Evolutionary conservation across 2,329 filamentous ascomycete species (phyloP), one percentile per base, ranked within the genome.

Genomic region (Xylaria sp.): DNA sequence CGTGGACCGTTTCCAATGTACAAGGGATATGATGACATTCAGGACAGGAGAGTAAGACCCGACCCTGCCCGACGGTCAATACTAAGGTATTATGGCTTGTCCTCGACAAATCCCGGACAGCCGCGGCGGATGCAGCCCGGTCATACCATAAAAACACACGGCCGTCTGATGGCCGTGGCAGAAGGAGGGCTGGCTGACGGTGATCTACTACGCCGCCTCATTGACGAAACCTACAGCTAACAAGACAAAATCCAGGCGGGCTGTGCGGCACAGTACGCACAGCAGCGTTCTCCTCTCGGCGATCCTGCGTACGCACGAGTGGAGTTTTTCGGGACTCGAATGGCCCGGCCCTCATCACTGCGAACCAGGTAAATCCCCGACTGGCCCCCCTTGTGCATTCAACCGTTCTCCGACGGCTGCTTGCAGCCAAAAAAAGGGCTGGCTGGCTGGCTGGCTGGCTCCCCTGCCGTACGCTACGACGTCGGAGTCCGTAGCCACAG

Each of bases 401-500:
- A 2, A 15, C 18, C 39, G 10, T 32, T 34, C 57, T 52, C 52
- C 50, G 63, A 55, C 57, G 50, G 45, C 53, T 55, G 52, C 36
- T 23, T 39, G 50, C 20, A 56, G 50, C 20, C n/a, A n/a, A n/a
- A 46, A 48, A 32, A 30, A 41, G 30, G 15, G 9, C 36, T 25
- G 23, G 25, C 10, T n/a, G 15, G 30, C n/a, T 46, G 13, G 9
- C n/a, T 34, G 12, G 15, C 25, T 61, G n/a, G n/a, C n/a, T n/a
- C n/a, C n/a, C 28, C 55, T 48, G 55, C 55, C 60, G 60, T 23
- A 57, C n/a, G 46, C 50, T 43, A 62, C 60, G 30, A 56, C 43
- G 48, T 36, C 60, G 65, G 65, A 63, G 65, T 63, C 65, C 65
- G 65, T 60, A 63, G 30, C n/a, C 30, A 60, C 46, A 56, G 53